Base-by-base conservation (phyloP, 257 asterid species). In the Eustoma russellianum region DNA sequence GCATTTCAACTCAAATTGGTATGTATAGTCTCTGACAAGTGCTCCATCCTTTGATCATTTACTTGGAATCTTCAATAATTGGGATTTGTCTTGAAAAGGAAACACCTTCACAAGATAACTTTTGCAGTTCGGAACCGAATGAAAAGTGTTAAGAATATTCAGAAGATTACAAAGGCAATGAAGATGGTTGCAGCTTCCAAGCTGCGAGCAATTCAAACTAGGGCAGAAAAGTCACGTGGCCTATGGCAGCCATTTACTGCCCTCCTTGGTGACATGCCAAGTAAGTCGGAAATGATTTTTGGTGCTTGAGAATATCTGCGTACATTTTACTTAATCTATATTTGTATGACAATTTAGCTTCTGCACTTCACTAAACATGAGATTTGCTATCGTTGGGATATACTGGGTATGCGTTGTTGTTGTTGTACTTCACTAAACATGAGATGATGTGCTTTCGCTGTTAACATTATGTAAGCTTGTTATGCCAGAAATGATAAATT, bases 181-280 rank as follows among this genome's bases (percentile, higher is more conserved):
- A 92, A 92, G 93, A 92, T 92, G 99, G 97, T 92, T 88, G 99
- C 99, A 51, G 99, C 99, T 50, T 92, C 99, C 64, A 92, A 92
- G 76, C 80, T 92, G 56, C 85, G 97, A 73, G 93, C 95, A 56
- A 76, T 92, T 68, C 99, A 92, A 56, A 72, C 83, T 30, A 79
- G 62, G 72, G 75, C 97, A 54, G 97, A 88, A 74, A 85, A 92
- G 30, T 88, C 99, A 13, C 93, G 99, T 63, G 99, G 97, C 49
- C 66, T 92, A 28, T 92, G 99, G 99, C 99, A 92, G 78, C 99
- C 99, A 41, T 92, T 88, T 70, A 83, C 88, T 70, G 99, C 95
- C 52, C 97, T 92, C 63, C 91, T 92, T 64, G 97, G 99, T 70
- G 99, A 92, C 78, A 62, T 64, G 24, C 97, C 99, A 49, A 81